These are phyloP conservation scores for Pseudopyricularia cyperi DNA, from an alignment of 2,329 filamentous ascomycete genomes.

Conservation along the genomic window DNA sequence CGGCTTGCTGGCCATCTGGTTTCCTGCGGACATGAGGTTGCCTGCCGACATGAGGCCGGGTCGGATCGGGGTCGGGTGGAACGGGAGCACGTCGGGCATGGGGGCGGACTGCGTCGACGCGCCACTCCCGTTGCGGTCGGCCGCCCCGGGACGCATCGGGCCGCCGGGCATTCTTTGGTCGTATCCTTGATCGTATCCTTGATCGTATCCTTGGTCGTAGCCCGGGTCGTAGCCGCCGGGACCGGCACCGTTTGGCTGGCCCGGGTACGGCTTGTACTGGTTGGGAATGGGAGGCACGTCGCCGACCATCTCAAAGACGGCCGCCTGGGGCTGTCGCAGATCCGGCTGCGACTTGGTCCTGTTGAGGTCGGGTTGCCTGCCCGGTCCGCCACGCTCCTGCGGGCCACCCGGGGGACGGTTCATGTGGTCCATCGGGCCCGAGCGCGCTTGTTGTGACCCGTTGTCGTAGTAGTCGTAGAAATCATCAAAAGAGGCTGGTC, in stretches of 20 bases:
- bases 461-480: conserved; percentile 45
- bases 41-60: conserved; percentile 48
- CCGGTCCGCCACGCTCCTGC: conserved; percentile 24
- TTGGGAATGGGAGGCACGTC: conserved; percentile 41
- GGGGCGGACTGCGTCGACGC: conserved; percentile 15
- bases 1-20: conserved; percentile 39
- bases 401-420: conserved; percentile 14
- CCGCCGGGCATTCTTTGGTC: conserved; percentile 1
- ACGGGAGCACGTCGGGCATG: neutral
- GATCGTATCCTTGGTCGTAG: conserved; percentile 6
- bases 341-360: conserved; percentile 57
- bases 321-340: conserved; percentile 48
- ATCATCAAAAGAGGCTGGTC: conserved; percentile 30
- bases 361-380: conserved; percentile 38
- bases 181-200: neutral
- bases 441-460: conserved; percentile 10
- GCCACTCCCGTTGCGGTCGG: conserved; percentile 15
- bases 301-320: conserved; percentile 61
- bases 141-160: conserved; percentile 13
- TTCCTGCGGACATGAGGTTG: conserved; percentile 38
- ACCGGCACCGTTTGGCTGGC: conserved; percentile 10
- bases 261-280: conserved; percentile 14
- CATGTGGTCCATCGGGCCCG: conserved; percentile 21
- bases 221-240: conserved; percentile 12
- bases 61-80: conserved; percentile 17